phyloP scores from a whole-genome alignment of 2,329 filamentous ascomycete genomes.

The Penicillium sp. region DNA sequence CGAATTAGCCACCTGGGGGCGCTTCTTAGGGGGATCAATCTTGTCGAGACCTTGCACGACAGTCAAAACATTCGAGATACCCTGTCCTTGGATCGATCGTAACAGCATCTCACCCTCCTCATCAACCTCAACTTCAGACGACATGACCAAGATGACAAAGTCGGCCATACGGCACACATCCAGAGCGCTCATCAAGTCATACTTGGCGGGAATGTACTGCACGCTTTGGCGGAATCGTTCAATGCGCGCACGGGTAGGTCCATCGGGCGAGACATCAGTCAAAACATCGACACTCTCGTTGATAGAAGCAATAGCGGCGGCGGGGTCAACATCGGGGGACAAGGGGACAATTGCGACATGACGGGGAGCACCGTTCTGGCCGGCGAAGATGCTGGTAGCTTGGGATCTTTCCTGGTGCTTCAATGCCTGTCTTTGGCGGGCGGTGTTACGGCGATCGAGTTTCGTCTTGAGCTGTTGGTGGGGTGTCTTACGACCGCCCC shows the following conservation, averaged over 20 bases:
- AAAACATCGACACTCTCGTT: conserved; percentile 79
- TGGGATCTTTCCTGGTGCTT: conserved; percentile 82
- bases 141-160: conserved; percentile 84
- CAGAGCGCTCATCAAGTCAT: conserved; percentile 72
- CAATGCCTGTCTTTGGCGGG: conserved; percentile 79
- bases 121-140: conserved; percentile 73
- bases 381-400: conserved; percentile 77
- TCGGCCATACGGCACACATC: conserved; percentile 87
- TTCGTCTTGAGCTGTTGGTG: conserved; percentile 98
- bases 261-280: conserved; percentile 58
- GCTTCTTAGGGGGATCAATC: conserved; percentile 75
- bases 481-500: conserved; percentile 75
- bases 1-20: conserved; percentile 72
- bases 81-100: conserved; percentile 85
- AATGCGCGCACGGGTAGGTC: conserved; percentile 64
- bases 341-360: conserved; percentile 87
- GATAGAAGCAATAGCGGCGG: conserved; percentile 65
- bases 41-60: conserved; percentile 76
- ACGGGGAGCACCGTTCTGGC: conserved; percentile 79
- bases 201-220: conserved; percentile 73
- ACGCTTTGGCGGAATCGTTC: conserved; percentile 95
- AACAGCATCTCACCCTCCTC: conserved; percentile 80
- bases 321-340: conserved; percentile 67
- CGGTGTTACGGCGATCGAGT: conserved; percentile 90
- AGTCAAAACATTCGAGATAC: conserved; percentile 87